Base-by-base conservation (phyloP, 495 filamentous ascomycete species). In the Neurospora tetraspora region DNA sequence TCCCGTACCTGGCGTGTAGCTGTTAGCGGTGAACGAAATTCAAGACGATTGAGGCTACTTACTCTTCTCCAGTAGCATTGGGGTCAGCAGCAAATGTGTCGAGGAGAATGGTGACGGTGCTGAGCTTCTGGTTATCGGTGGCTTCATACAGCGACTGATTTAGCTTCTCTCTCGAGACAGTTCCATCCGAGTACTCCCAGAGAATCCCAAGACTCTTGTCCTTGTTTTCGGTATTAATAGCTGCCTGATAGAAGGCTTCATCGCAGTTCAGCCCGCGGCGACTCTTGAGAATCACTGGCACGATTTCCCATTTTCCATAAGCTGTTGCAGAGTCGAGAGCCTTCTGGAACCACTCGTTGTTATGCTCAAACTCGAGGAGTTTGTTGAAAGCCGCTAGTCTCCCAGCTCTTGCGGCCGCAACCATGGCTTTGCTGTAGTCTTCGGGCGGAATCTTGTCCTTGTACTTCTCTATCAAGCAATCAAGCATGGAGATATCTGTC, bases 401-500 rank as follows among this genome's bases (percentile, higher is more conserved):
- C 42, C 42, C 42, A n/a, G 42, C 42, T 45, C 42, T 45, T n/a
- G 42, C 42, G 42, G 42, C 42, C 18, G 42, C 42, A 45, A 45
- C 79, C 27, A 79, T 74, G 18, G 78, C 72, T 4, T 76, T 74
- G 38, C 79, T 80, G 34, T 77, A 71, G 20, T 71, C 69, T 27
- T 71, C 39, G 9, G 27, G n/a, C 37, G n/a, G 18, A n/a, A 71
- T 38, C 20, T 43, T 69, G 68, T 82, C 43, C 27, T 80, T 78
- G 18, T 74, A 76, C 16, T 75, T 74, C 4, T 77, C 69, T 4
- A 82, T 65, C 23, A 81, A 70, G 70, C 75, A 80, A 23, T 80
- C 78, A 38, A 81, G 77, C 79, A 81, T 81, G 10, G 78, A 75
- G 27, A 76, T 70, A 31, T 81, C 79, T 10, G 80, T 76, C 27